A percentile compares a stretch with the other conserved stretches of the same genome.
Evolutionary conservation across 2,329 filamentous ascomycete species (phyloP).

Genomic region (Colletotrichum theobromicola): DNA sequence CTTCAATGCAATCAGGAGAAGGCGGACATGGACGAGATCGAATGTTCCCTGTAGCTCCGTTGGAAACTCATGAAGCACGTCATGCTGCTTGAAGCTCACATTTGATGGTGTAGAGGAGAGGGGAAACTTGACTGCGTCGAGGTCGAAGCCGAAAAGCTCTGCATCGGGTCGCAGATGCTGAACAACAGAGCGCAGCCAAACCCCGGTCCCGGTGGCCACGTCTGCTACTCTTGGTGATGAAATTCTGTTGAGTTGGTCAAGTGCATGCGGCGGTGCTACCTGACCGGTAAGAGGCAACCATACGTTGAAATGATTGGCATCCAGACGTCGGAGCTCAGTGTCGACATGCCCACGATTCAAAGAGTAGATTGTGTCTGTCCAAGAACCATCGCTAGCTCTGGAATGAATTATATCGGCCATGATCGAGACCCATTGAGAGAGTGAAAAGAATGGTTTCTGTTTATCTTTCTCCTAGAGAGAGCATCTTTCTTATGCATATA

Average conservation of each 20-base stretch:
- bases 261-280: background rate
- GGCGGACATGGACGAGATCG: background rate
- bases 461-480: no score
- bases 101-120: background rate
- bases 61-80: background rate
- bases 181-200: background rate
- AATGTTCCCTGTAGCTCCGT: background rate
- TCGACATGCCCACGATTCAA: background rate
- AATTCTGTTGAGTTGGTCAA: background rate
- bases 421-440: no score
- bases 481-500: background rate
- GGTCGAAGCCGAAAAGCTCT: background rate
- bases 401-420: background rate
- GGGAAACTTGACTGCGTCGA: background rate
- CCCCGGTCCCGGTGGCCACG: background rate
- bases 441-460: no score
- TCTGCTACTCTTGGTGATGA: background rate
- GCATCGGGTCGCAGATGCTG: background rate
- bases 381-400: background rate
- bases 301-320: background rate
- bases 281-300: background rate
- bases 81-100: background rate
- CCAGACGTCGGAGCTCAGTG: background rate
- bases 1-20: background rate
- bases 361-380: background rate